phyloP scores from a whole-genome alignment of 345 rosid genomes.

The Rhizophora mangle region DNA sequence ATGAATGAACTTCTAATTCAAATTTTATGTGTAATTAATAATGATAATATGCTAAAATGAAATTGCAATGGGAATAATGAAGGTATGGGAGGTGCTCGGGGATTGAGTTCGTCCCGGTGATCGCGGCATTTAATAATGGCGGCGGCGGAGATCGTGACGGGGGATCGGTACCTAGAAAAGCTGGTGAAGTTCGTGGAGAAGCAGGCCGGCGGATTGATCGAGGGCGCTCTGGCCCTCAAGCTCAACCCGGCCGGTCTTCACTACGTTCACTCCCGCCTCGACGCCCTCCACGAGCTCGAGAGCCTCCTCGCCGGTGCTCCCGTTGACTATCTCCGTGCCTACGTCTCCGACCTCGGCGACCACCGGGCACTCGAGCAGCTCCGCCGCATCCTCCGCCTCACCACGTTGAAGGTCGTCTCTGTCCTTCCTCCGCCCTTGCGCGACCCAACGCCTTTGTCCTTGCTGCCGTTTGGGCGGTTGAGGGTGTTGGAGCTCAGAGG shows the following conservation, averaged over 20 bases:
- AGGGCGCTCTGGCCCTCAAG: slow-evolving; percentile 64
- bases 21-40: too few species aligned
- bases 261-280: slow-evolving; percentile 90
- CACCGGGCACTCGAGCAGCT: slow-evolving; percentile 95
- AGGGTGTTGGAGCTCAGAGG: slow-evolving; percentile 84
- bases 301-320: slow-evolving; percentile 83
- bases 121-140: too few species aligned
- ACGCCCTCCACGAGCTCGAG: slow-evolving; percentile 84
- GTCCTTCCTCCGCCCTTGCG: slow-evolving; percentile 67
- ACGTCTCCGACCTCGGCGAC: slow-evolving; percentile 93
- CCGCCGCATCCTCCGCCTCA: slow-evolving; percentile 74
- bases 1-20: too few species aligned
- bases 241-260: slow-evolving; percentile 94
- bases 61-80: too few species aligned
- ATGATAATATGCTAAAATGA: too few species aligned
- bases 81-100: too few species aligned
- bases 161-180: slow-evolving; percentile 86
- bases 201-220: slow-evolving; percentile 67
- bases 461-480: slow-evolving; percentile 74
- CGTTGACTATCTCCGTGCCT: slow-evolving; percentile 94
- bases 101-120: too few species aligned
- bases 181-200: slow-evolving; percentile 76
- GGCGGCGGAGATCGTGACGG: slow-evolving; percentile 72
- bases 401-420: slow-evolving; percentile 81
- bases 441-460: slow-evolving; percentile 88